phyloP scores from a whole-genome alignment of 257 asterid genomes.

The Solanum chiquidenum region DNA sequence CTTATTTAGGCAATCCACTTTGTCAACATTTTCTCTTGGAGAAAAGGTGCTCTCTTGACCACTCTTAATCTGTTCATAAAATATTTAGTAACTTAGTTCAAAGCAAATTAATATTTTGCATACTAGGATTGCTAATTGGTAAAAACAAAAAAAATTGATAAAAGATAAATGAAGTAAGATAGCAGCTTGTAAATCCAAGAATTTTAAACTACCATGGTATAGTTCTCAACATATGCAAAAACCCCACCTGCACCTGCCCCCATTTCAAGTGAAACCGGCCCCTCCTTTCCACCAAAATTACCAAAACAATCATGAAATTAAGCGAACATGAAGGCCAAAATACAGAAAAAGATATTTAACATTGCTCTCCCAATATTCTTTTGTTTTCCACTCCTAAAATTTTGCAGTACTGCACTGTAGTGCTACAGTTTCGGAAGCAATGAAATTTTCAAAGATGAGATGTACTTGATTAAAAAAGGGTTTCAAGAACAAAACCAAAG shows the following conservation, averaged over 20 bases:
- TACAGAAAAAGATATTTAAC: neutral
- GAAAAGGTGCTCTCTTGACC: constrained; percentile 17
- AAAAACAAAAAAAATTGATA: neutral
- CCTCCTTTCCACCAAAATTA: neutral
- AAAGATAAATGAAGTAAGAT: neutral
- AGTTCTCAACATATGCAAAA: neutral
- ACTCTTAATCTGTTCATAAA: constrained; percentile 26
- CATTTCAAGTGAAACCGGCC: neutral
- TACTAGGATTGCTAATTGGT: neutral
- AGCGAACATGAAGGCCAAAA: neutral
- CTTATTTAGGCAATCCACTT: constrained; percentile 16
- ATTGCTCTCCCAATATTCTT: neutral
- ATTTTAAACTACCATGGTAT: neutral
- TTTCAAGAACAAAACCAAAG: neutral
- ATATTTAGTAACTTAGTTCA: neutral
- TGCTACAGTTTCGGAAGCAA: neutral
- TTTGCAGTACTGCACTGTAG: neutral
- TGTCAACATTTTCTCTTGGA: constrained; percentile 17
- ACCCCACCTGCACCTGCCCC: neutral
- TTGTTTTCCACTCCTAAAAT: neutral
- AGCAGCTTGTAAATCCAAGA: neutral
- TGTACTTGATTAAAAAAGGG: neutral
- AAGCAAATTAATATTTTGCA: neutral
- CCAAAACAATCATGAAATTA: neutral
- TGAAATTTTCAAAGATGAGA: neutral